These are phyloP conservation scores for Tolypocladium tropicale DNA, from an alignment of 2,329 filamentous ascomycete species.

Conservation along the genomic window DNA sequence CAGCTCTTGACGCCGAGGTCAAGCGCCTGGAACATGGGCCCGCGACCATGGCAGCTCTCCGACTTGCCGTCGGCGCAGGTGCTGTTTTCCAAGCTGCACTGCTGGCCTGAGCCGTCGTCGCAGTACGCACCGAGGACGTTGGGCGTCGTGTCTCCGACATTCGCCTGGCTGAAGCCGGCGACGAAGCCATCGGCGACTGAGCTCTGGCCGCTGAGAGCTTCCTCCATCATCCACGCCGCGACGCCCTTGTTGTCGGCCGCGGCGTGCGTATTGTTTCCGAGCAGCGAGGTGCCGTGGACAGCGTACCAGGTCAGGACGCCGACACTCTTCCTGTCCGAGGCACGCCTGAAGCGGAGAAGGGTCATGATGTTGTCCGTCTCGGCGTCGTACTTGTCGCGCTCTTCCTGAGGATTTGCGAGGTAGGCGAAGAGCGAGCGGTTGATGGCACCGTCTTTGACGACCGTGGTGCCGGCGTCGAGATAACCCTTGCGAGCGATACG, in stretches of 20 bases:
- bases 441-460: slow-evolving; percentile 68
- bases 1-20: slow-evolving; percentile 66
- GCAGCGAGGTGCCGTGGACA: slow-evolving; percentile 82
- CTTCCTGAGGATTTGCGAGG: slow-evolving; percentile 68
- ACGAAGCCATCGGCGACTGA: slow-evolving; percentile 61
- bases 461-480: slow-evolving; percentile 58
- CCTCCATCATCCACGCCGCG: slow-evolving; percentile 75
- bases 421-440: slow-evolving; percentile 87
- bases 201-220: slow-evolving; percentile 44
- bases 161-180: slow-evolving; percentile 86
- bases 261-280: slow-evolving; percentile 83
- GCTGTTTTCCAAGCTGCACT: slow-evolving; percentile 70
- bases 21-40: slow-evolving; percentile 55
- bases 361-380: slow-evolving; percentile 54
- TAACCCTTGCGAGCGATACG: slow-evolving; percentile 37
- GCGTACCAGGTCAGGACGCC: slow-evolving; percentile 86
- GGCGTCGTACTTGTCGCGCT: slow-evolving; percentile 56
- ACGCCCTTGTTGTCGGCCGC: slow-evolving; percentile 97
- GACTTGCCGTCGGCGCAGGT: slow-evolving; percentile 65
- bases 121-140: slow-evolving; percentile 84
- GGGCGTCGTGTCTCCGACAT: slow-evolving; percentile 82
- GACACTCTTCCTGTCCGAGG: slow-evolving; percentile 64
- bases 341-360: slow-evolving; percentile 65
- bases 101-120: slow-evolving; percentile 66
- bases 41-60: slow-evolving; percentile 63